Evolutionary conservation across 768 basidiomycete genomes (phyloP), one percentile per base, ranked within the genome.

Genomic region (Trametes villosa): DNA sequence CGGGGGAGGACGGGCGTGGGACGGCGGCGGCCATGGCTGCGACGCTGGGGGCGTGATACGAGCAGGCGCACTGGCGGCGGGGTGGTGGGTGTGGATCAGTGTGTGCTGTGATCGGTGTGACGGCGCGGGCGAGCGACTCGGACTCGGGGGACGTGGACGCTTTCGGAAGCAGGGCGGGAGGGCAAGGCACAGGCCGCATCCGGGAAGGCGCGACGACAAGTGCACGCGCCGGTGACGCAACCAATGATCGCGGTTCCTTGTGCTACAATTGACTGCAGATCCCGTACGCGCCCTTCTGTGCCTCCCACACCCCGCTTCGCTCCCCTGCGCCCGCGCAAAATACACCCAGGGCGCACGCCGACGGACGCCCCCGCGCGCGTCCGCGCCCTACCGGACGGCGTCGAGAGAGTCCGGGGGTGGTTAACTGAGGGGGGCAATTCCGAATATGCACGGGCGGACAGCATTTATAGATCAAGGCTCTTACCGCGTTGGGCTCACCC

Each of bases 201-300:
- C 45, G 57, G 18, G 31, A 40, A 44, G 41, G 17, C 57, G 42
- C 48, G 57, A 27, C 48, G 36, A 24, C 27, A 27, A 30, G 59
- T 24, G 45, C 53, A 55, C 59, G 59, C 53, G 59, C 50, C 20
- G 44, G 59, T 60, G 59, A 60, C 59, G 59, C 53, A 60, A 53
- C 53, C n/a, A 34, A 26, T 60, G 53, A 54, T 60, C 27, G 50
- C 53, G 52, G 53, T 54, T 54, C 59, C 52, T 53, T 40, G 27
- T 31, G 36, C 55, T 22, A 40, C 33, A 47, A 53, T 42, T 60
- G 55, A 53, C 46, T 24, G 59, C 31, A 49, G 53, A 60, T 60
- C 59, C 45, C 31, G 55, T 38, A 29, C 53, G 13, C 29, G 12
- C n/a, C 45, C 18, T 18, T 30, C 31, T 50, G 24, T 20, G 9